Conservation (phyloP, 2,329 filamentous ascomycete species). For the Exophiala alcalophila region DNA sequence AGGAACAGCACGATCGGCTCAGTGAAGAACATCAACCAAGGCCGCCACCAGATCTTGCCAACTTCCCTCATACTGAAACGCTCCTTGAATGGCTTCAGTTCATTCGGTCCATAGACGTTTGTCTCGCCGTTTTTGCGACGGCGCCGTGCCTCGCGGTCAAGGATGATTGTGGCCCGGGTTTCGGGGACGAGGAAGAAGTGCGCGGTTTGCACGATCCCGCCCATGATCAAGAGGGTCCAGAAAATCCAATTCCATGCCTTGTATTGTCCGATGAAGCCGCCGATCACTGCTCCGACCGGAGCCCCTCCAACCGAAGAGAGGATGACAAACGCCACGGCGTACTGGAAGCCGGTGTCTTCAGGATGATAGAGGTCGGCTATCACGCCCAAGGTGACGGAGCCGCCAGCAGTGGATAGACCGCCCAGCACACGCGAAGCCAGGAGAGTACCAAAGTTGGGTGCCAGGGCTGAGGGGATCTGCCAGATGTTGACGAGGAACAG, state of each 20-base stretch:
- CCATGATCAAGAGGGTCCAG: conserved; percentile 60
- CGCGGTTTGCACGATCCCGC: conserved; percentile 49
- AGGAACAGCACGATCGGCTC: conserved; percentile 63
- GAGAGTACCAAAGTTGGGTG: conserved; percentile 67
- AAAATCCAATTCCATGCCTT: conserved; percentile 59
- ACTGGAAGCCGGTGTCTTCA: conserved; percentile 52
- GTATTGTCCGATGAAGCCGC: conserved; percentile 51
- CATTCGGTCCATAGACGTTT: conserved; percentile 63
- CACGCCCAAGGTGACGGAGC: conserved; percentile 63
- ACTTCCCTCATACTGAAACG: conserved; percentile 60
- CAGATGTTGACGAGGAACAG: conserved; percentile 73
- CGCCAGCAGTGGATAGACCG: conserved; percentile 61
- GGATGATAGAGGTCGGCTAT: conserved; percentile 62
- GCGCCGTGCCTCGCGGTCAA: conserved; percentile 57
- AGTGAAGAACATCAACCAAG: conserved; percentile 62
- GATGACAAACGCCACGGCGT: conserved; percentile 60
- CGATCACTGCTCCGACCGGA: conserved; percentile 54
- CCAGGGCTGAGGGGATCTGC: conserved; percentile 68
- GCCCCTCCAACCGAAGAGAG: conserved; percentile 56
- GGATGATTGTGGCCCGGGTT: conserved; percentile 55
- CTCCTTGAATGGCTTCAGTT: conserved; percentile 52
- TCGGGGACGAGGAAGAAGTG: conserved; percentile 56
- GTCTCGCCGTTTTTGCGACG: conserved; percentile 49
- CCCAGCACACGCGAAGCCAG: conserved; percentile 64
- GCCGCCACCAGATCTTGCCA: conserved; percentile 55